Base-by-base conservation (phyloP, 2,329 filamentous ascomycete genomes). In the Beauveria sp. region DNA sequence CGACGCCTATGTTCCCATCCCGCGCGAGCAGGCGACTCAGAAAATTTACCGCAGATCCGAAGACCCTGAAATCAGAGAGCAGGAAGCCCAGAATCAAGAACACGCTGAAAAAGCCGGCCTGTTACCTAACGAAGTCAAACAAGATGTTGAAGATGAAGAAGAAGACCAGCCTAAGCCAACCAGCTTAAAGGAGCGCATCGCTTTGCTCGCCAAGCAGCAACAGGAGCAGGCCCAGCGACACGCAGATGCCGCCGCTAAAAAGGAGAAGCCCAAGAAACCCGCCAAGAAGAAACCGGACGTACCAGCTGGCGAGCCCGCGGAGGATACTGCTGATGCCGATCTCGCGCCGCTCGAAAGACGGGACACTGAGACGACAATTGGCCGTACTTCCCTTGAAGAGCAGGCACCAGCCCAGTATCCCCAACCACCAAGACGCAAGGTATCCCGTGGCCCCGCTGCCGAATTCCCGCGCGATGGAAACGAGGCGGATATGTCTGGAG, bases 151-250 rank as follows among this genome's bases (percentile, higher is more conserved):
- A 24, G 81, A 79, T 47, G 85, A 80, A 18, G 84, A 79, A 5
- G 91, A 94, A 60, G 90, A 96, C 48, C 86, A 90, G 68, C 92
- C 93, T 1, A 97, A 97, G 75, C 91, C 92, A 26, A 90, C 91
- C 61, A 97, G 90, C 67, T 74, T 99, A 64, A 99, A 97, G 75
- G 94, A 99, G 73, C 85, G 94, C 64, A 97, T 99, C 76, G 94
- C 94, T 30, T 79, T 96, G 57, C 79, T 99, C 18, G 94, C 99
- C 73, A 93, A 90, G 71, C 92, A 97, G 72, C 94, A 99, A 74
- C 79, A 91, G 71, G 94, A 97, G 70, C 91, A 94, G 71, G 91
- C 92, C 5, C 83, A 88, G 64, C 83, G 92, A 57, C 89, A 93
- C 74, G 89, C 90, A 8, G 91, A 94, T 43, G 84, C 88, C 18